phyloP scores from a whole-genome alignment of 2,329 filamentous ascomycete genomes.

The Beauveria bassiana region DNA sequence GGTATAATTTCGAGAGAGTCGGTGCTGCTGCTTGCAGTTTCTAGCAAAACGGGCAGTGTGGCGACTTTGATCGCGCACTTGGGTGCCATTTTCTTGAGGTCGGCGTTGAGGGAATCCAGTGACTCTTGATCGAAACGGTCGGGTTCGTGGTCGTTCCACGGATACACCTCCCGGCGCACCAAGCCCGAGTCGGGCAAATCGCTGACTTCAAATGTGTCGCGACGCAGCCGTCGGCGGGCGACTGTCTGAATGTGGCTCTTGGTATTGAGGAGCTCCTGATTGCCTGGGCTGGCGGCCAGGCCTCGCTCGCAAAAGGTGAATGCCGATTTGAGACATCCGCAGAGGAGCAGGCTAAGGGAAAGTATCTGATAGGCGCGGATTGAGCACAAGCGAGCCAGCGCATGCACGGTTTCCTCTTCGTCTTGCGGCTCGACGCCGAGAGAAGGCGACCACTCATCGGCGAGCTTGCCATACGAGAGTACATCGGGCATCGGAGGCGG shows the following conservation, averaged over 20 bases:
- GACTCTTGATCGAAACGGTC: conserved; percentile 64
- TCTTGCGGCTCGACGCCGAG: conserved; percentile 26
- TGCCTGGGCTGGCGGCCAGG: conserved; percentile 43
- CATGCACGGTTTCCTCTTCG: conserved; percentile 25
- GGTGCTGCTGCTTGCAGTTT: conserved; percentile 41
- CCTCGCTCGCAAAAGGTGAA: conserved; percentile 58
- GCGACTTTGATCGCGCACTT: conserved; percentile 75
- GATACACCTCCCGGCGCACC: conserved; percentile 64
- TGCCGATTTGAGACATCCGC: conserved; percentile 62
- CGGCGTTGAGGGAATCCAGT: conserved; percentile 62
- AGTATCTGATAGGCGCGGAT: conserved; percentile 53
- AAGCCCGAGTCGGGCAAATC: conserved; percentile 61
- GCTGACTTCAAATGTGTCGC: conserved; percentile 38
- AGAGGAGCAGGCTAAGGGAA: conserved; percentile 50
- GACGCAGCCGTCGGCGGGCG: conserved; percentile 40
- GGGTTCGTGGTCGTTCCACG: conserved; percentile 60
- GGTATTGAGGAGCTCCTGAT: conserved; percentile 47
- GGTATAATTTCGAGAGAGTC: conserved; percentile 42
- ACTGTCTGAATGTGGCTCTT: conserved; percentile 47
- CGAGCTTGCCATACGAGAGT: conserved; percentile 36
- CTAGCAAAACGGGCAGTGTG: conserved; percentile 63
- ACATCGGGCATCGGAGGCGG: conserved; percentile 34
- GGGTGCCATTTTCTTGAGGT: conserved; percentile 62
- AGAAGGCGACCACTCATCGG: conserved; percentile 25
- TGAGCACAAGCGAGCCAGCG: conserved; percentile 43